Evolutionary conservation across 768 basidiomycete genomes (phyloP).

Genomic region (Naganishia vishniacii): DNA sequence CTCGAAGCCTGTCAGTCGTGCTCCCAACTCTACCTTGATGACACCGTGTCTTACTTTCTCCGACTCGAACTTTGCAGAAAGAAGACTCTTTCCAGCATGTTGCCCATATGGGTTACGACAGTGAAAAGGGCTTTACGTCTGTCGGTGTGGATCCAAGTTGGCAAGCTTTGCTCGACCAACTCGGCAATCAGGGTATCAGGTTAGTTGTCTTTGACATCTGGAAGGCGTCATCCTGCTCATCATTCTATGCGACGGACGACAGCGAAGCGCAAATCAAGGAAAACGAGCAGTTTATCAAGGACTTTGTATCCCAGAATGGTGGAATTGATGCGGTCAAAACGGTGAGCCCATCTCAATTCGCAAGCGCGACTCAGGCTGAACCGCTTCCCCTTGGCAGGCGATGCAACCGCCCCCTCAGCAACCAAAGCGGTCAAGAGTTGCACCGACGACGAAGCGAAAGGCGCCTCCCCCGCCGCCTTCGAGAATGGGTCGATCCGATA

Average conservation of each 20-base stretch:
- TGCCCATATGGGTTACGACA: conserved; percentile 91
- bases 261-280: conserved; percentile 59
- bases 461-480: conserved; percentile 49
- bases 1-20: conserved; percentile 59
- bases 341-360: neutral
- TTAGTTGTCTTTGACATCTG: neutral
- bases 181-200: conserved; percentile 64
- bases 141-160: conserved; percentile 85
- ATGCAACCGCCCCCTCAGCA: conserved; percentile 40
- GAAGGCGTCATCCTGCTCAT: conserved; percentile 33
- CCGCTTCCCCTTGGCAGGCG: conserved; percentile 31
- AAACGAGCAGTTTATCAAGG: conserved; percentile 83
- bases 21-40: neutral
- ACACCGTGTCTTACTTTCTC: neutral
- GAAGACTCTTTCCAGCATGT: conserved; percentile 70
- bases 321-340: conserved; percentile 44
- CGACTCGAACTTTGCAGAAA: conserved; percentile 32
- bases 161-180: conserved; percentile 63
- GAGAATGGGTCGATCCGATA: conserved; percentile 21
- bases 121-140: conserved; percentile 77
- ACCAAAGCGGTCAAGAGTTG: neutral
- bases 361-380: neutral
- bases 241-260: no score
- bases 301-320: conserved; percentile 62
- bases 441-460: conserved; percentile 53